Base-by-base conservation (phyloP, 2,329 filamentous ascomycete species). In the Colletotrichum destructivum region DNA sequence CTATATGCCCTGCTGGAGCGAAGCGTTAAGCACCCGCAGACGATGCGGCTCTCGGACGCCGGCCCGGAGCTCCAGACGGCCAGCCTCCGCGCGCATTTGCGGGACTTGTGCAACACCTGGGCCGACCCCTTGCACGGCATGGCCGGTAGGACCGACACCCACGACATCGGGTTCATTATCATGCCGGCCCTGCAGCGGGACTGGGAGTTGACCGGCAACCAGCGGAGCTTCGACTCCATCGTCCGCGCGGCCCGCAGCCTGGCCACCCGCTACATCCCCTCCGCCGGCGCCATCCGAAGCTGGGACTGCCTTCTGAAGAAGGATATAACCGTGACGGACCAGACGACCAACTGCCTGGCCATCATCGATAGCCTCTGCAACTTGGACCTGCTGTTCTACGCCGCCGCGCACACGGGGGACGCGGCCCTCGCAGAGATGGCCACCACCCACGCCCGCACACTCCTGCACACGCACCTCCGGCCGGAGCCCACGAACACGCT, bases 131-230 rank as follows among this genome's bases (percentile, higher is more conserved):
- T 85, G 0, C 81, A 82, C 73, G 23, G 66, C 38, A 79, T 80
- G 73, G 78, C 80, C 21, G 76, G 72, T 71, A 81, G 84, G 7
- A 87, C 81, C 4, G 85, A 88, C 64, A 89, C 87, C 0, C 87
- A 89, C 66, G 87, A 89, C 60, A 83, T 89, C 78, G 85, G 84
- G 0, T 89, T 89, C 73, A 88, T 89, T 74, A 84, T 88, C 4
- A 82, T 85, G 26, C 86, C 86, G 0, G 84, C 84, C 1, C 79
- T 87, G 62, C 84, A 84, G 47, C 82, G 83, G 16, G 81, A 84
- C 5, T 88, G 85, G 84, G 84, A 87, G 47, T 77, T 87, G 7
- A 80, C 82, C 0, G 79, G 81, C 0, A 82, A 85, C 52, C 59
- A 72, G 2, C 64, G 79, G 26, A 84, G 83, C 38, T 73, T 86